phyloP scores from a whole-genome alignment of 2,329 filamentous ascomycete species.

The Colletotrichum horii region DNA sequence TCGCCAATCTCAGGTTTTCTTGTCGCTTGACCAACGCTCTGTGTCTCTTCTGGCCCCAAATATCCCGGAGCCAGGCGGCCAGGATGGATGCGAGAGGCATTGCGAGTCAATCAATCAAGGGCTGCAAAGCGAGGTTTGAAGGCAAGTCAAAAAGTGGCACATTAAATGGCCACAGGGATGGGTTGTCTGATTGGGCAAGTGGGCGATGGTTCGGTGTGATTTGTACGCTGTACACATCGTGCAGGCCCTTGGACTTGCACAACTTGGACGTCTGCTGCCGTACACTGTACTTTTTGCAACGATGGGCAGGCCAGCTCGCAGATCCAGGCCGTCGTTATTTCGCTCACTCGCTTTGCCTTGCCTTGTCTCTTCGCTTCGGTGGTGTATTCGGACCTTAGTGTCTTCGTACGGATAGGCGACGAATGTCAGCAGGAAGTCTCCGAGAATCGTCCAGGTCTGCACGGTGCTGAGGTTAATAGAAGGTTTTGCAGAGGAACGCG shows the following conservation, averaged over 20 bases:
- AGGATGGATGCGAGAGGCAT: not conserved
- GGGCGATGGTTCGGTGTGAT: slow-evolving; percentile 6
- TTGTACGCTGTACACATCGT: not conserved
- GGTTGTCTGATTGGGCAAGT: slow-evolving; percentile 8
- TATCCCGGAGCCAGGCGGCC: not conserved
- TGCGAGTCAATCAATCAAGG: slow-evolving; percentile 17
- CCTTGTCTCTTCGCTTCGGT: not conserved
- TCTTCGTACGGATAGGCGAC: not conserved
- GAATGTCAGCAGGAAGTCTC: not conserved
- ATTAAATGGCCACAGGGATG: slow-evolving; percentile 7
- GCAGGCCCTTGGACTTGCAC: not conserved
- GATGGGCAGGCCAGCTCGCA: not conserved
- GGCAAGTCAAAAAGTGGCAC: slow-evolving; percentile 7
- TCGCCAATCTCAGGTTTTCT: slow-evolving; percentile 5
- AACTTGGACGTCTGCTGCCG: not conserved
- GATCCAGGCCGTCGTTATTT: slow-evolving; percentile 17
- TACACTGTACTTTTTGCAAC: not conserved
- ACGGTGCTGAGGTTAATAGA: not conserved
- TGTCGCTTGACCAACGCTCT: slow-evolving; percentile 1
- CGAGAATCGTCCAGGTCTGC: not conserved
- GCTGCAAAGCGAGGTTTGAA: not conserved
- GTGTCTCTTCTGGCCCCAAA: not conserved
- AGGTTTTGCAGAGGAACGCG: slow-evolving; percentile 8
- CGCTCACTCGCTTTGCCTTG: slow-evolving; percentile 10
- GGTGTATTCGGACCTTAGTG: not conserved